Base-by-base conservation (phyloP, 345 rosid species). In the Murraya paniculata region DNA sequence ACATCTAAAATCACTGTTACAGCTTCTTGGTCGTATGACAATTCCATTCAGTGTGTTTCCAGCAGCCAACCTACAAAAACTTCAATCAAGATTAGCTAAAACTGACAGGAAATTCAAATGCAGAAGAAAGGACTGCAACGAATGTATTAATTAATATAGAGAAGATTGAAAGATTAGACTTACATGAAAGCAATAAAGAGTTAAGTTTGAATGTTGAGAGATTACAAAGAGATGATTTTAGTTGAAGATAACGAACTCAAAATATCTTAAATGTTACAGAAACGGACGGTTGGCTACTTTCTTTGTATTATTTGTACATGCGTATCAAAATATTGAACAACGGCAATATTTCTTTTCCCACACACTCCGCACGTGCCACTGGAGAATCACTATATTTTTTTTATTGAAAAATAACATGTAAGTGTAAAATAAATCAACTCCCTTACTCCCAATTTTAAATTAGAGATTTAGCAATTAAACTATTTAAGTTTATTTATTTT, bases 51-150 rank as follows among this genome's bases (percentile, higher is more conserved):
- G 81, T 41, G 85, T 41, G 86, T 78, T 81, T 78, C 84, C 86
- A 78, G 74, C 77, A 67, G 80, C 80, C 81, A 88, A 81, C 93
- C 96, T 91, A 76, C 68, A 82, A 61, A 39, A 72, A 30, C 9
- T n/a, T 71, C 27, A 69, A 64, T 67, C 62, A 31, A 61, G 21
- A 74, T 41, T 62, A 28, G n/a, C 9, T 18, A 53, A 53, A 53
- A 53, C 22, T 5, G 22, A 18, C 57, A 53, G 22, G n/a, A 53
- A 41, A 53, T 53, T 53, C 18, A 53, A 53, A 45, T 45, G 50
- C 50, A 45, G 16, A 45, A 45, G 18, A 14, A 11, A 45, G 5
- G 3, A 45, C 16, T 53, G n/a, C 7, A 18, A 53, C 0, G 57
- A 16, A 53, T 53, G 57, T 19, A 53, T 53, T 53, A 18, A 53